A percentile compares a stretch with the other conserved stretches of the same genome.
Evolutionary conservation across 495 filamentous ascomycete genomes (phyloP).

Genomic region (Bacidia rubella): DNA sequence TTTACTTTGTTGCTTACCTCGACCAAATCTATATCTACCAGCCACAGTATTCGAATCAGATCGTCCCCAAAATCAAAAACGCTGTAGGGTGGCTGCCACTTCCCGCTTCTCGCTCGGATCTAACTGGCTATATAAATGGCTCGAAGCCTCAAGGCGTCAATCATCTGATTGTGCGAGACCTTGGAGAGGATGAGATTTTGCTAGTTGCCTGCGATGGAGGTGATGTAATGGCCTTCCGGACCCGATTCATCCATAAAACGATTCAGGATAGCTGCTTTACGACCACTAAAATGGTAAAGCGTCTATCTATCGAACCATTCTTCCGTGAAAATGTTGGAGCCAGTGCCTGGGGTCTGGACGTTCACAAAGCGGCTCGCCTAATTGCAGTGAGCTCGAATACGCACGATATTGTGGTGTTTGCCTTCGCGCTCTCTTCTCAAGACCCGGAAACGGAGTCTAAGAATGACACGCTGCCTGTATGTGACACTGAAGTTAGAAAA

Average conservation of each 20-base stretch:
- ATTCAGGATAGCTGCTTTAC: no score
- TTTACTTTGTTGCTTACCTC: conserved; percentile 67
- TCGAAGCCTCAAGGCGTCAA: conserved; percentile 59
- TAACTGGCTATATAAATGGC: conserved; percentile 43
- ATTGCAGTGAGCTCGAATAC: conserved; percentile 74
- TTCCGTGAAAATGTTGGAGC: conserved; percentile 60
- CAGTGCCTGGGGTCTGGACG: conserved; percentile 83
- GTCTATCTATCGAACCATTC: no score
- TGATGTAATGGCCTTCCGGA: conserved; percentile 72
- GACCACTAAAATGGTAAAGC: no score
- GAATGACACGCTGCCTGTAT: no score
- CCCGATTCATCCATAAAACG: conserved; percentile 38
- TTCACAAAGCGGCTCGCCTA: conserved; percentile 63
- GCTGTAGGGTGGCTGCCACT: conserved; percentile 57
- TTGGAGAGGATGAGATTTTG: conserved; percentile 71
- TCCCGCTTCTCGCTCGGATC: conserved; percentile 30
- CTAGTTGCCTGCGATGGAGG: conserved; percentile 73
- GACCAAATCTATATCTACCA: conserved; percentile 61
- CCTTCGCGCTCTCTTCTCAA: conserved; percentile 43
- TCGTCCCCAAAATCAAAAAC: conserved; percentile 32
- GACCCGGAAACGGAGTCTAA: background rate
- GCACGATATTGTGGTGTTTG: conserved; percentile 53
- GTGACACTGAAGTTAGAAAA: no score
- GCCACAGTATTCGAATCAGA: conserved; percentile 53
- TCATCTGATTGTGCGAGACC: conserved; percentile 59